Base-by-base conservation (phyloP, 2,329 filamentous ascomycete species). In the Pseudogymnoascus sp. region DNA sequence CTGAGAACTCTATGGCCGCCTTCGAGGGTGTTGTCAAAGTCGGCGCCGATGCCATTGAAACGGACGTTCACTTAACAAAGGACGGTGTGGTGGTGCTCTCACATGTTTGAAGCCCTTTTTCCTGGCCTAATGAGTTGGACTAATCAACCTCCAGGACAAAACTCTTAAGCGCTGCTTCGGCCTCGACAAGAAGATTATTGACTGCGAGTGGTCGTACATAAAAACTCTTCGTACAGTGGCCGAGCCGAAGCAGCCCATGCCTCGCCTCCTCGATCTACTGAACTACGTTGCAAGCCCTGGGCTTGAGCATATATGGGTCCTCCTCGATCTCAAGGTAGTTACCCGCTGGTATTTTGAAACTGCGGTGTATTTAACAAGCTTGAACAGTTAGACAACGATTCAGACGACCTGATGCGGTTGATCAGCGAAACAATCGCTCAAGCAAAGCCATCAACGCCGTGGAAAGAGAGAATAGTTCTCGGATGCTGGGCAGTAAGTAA, bases 31-130 rank as follows among this genome's bases (percentile, higher is more conserved):
- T 92, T 1, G 82, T 93, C 2, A 78, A 84, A 33, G 86, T 85
- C 16, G 91, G 91, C 18, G 85, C 90, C 0, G 84, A 95, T 70
- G 93, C 89, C 0, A 78, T 97, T 28, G 93, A 97, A 77, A 95
- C 91, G 16, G 93, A 97, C 70, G 75, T 97, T 7, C 92, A 95
- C 73, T 76, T 97, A 35, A 87, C 90, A 12, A 85, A 82, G 65
- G 93, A 97, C 71, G 87, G 88, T 5, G 86, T 96, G 0, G 89
- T 96, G 0, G 90, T 97, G 8, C 77, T 97, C 42, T 91, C 88
- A 53, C 92, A 95, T 78, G 89, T 90, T 76, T 12, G 35, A 2
- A 14, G 0, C 50, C 50, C 3, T 33, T 5, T 56, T 8, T 3
- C 1, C n/a, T 33, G 50, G 33, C 16, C 12, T 21, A 7, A 18